These are phyloP conservation scores for Lodderomyces elongisporus DNA, from an alignment of 1,139 yeast genomes.

Conservation along the genomic window DNA sequence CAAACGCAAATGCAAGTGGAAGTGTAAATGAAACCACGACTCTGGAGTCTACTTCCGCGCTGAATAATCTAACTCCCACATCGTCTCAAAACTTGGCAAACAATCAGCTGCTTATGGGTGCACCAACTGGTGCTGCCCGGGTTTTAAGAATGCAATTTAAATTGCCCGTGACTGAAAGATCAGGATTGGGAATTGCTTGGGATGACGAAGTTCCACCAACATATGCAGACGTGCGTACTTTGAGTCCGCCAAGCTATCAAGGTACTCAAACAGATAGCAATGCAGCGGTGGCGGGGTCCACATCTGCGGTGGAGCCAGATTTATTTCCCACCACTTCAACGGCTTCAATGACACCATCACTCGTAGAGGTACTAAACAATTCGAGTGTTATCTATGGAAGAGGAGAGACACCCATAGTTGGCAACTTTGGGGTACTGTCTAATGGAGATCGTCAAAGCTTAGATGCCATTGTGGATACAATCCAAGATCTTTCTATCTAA, in stretches of 20 bases:
- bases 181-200: conserved; percentile 97
- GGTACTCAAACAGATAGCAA: conserved; percentile 20
- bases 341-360: too few species aligned
- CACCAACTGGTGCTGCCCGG: conserved; percentile 93
- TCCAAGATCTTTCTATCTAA: conserved; percentile 24
- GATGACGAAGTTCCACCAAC: conserved; percentile 99
- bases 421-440: conserved; percentile 15
- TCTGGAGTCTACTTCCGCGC: too few species aligned
- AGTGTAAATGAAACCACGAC: conserved; percentile 3
- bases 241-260: conserved; percentile 80
- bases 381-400: conserved; percentile 42
- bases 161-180: conserved; percentile 72
- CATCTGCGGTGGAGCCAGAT: too few species aligned
- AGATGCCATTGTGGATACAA: conserved; percentile 28
- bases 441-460: conserved; percentile 17
- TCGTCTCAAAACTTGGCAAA: background rate
- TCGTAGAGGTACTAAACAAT: too few species aligned
- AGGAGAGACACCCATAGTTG: conserved; percentile 36
- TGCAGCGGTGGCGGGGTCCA: too few species aligned
- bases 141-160: conserved; percentile 93
- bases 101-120: conserved; percentile 23
- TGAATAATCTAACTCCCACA: conserved; percentile 3
- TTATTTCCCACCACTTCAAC: too few species aligned
- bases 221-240: conserved; percentile 74
- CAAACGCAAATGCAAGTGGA: background rate